A percentile compares a stretch with the other conserved stretches of the same genome.
phyloP scores from a whole-genome alignment of 768 basidiomycete genomes.

The Kwoniella europaea region DNA sequence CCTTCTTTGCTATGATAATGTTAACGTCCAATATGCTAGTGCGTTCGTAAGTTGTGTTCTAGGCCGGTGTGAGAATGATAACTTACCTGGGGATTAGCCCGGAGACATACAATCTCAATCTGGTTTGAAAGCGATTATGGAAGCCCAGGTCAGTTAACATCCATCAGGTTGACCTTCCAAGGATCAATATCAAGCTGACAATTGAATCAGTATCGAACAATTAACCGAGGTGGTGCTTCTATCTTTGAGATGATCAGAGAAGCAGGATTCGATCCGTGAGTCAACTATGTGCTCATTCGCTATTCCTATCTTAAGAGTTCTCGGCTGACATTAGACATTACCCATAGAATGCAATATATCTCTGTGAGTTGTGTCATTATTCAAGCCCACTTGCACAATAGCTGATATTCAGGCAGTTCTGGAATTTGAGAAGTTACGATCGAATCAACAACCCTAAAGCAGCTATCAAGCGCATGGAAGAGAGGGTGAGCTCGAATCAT shows the following conservation, averaged over 20 bases:
- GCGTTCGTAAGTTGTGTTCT: conserved; percentile 65
- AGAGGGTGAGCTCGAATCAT: conserved; percentile 49
- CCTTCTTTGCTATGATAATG: background rate
- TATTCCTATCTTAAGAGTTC: too few species aligned
- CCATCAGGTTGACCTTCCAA: too few species aligned
- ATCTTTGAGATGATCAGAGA: conserved; percentile 81
- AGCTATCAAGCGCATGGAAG: conserved; percentile 73
- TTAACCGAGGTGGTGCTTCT: conserved; percentile 84
- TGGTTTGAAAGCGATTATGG: conserved; percentile 72
- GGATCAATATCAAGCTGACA: background rate
- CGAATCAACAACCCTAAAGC: conserved; percentile 70
- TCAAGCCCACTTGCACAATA: too few species aligned
- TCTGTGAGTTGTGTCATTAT: too few species aligned
- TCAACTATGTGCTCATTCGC: too few species aligned
- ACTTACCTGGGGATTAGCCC: conserved; percentile 57
- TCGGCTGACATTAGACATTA: conserved; percentile 15
- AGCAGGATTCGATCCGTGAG: conserved; percentile 68
- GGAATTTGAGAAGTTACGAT: conserved; percentile 89
- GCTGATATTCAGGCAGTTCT: conserved; percentile 63
- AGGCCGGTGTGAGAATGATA: background rate
- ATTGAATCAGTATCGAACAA: conserved; percentile 64
- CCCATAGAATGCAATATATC: conserved; percentile 47
- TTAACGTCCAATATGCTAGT: conserved; percentile 17
- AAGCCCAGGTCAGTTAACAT: conserved; percentile 60
- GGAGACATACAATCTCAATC: conserved; percentile 74